Evolutionary conservation across 1,284 basidiomycete genomes (phyloP).

Genomic region (Golubevia pallescens): DNA sequence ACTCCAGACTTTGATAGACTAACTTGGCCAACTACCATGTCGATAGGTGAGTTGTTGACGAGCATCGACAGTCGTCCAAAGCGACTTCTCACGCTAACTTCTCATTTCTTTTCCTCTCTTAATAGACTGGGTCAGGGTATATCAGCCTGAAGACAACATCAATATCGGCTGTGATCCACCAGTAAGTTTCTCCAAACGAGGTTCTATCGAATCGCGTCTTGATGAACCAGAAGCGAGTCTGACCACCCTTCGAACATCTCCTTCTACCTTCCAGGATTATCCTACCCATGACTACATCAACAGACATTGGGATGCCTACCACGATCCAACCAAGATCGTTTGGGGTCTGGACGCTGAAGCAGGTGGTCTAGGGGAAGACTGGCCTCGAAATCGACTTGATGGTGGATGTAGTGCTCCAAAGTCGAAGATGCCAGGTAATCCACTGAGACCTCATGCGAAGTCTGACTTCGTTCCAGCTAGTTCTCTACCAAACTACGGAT

Average conservation of each 20-base stretch:
- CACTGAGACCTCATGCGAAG: not conserved
- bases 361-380: not conserved
- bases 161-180: slow-evolving; percentile 48
- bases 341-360: not conserved
- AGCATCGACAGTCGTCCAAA: not conserved
- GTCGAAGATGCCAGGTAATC: not conserved
- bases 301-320: not conserved
- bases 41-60: no score
- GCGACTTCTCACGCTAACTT: not conserved
- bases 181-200: slow-evolving; percentile 35
- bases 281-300: not conserved
- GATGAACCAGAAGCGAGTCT: no score
- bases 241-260: not conserved
- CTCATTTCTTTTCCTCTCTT: not conserved
- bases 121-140: not conserved
- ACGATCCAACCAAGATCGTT: not conserved
- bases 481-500: not conserved
- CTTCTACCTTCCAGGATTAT: not conserved
- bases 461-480: slow-evolving; percentile 6
- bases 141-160: slow-evolving; percentile 12
- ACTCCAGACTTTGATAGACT: not conserved
- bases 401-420: not conserved
- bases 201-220: slow-evolving; percentile 25
- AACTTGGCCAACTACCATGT: not conserved
- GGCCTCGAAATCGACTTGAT: not conserved